phyloP scores from a whole-genome alignment of 352 stramenopile genomes.

The Blastocystis sp. region DNA sequence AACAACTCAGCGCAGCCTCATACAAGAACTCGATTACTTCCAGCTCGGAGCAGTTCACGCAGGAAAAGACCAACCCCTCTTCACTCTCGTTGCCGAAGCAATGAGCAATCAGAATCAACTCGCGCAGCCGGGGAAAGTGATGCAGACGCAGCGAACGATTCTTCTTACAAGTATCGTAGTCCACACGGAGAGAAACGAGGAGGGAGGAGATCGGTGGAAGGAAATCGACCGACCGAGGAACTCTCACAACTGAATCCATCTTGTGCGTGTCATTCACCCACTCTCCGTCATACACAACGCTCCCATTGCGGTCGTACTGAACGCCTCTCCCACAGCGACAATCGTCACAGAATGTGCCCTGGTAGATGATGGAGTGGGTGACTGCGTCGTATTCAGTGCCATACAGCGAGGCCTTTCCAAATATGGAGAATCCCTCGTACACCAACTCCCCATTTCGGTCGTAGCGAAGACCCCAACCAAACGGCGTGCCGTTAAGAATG shows the following conservation, averaged over 20 bases:
- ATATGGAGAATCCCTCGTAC: neutral
- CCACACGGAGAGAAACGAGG: neutral
- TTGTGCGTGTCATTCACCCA: neutral
- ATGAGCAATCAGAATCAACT: neutral
- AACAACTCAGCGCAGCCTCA: neutral
- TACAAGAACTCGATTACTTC: neutral
- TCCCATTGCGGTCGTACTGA: neutral
- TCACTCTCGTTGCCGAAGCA: neutral
- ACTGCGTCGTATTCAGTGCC: neutral
- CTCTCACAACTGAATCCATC: neutral
- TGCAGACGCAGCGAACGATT: neutral
- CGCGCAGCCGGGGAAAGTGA: neutral
- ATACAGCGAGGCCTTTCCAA: neutral
- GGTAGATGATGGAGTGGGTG: neutral
- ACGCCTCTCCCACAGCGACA: neutral
- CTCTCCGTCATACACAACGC: neutral
- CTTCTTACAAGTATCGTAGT: neutral
- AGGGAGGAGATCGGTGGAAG: neutral
- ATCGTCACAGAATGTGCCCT: neutral
- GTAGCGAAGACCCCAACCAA: slow-evolving; percentile 34
- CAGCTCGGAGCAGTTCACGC: neutral
- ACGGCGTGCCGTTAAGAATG: neutral
- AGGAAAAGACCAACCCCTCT: neutral
- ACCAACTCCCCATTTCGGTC: neutral
- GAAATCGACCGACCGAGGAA: neutral